Evolutionary conservation across 176 grass and related monocot genomes (phyloP), one percentile per base, ranked within the genome.

Genomic region (Triticum urartu): DNA sequence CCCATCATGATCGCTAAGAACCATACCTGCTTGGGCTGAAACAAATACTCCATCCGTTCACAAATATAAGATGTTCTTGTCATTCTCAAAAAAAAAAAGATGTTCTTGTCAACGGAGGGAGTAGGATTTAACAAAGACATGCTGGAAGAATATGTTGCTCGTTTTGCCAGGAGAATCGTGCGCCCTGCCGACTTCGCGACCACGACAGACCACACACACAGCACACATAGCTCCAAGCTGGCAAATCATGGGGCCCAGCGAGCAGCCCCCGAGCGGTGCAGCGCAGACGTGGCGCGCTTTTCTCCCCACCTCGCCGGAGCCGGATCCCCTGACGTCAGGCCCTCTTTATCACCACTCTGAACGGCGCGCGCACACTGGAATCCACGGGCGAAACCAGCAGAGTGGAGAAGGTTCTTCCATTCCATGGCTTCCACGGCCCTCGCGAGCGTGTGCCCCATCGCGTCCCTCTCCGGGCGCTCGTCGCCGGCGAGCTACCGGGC

Each of bases 221-320:
- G 9, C 25, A 5, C 11, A 14, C 68, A 21, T 7, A 67, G 64
- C 39, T 68, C 64, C 80, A 71, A 56, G 7, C 20, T 71, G 36
- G 81, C 2, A 71, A 61, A 75, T 6, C 3, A 0, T 11, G 26
- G 17, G 45, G 82, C 62, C 83, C 50, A 64, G 0, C 8, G 12
- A 12, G 40, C 79, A 83, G 88, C 0, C 13, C 14, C 63, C 2
- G 21, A 71, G 24, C 79, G 10, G 12, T 15, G 32, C 6, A 83
- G 33, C 4, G 64, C n/a, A 52, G 34, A 86, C 84, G 88, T 45
- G 62, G 81, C 43, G 76, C 83, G 48, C 75, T 80, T 69, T 87
- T 85, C 77, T 68, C 65, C 74, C 69, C 40, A 64, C 43, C 78
- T 30, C 26, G 26, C 26, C 26, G 26, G 26, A 26, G 26, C 26